Percentiles rank a stretch among this genome's conserved stretches.
Evolutionary conservation across 2,329 filamentous ascomycete species (phyloP).

Genomic region (Paramyrothecium sp.): DNA sequence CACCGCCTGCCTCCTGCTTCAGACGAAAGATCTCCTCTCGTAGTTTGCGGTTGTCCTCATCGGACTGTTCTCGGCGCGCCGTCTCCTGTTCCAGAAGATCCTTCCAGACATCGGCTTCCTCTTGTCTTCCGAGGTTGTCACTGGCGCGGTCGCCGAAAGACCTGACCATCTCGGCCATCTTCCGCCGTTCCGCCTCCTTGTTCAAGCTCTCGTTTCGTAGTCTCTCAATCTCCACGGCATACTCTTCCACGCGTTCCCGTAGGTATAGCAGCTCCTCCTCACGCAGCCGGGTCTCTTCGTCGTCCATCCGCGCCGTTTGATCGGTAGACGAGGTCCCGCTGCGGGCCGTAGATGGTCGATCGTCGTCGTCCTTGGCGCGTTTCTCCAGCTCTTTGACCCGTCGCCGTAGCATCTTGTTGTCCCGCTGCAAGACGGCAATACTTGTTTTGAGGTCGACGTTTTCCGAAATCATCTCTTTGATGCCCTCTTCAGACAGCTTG

Average conservation of each 20-base stretch:
- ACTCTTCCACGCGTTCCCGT: slow-evolving; percentile 81
- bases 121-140: slow-evolving; percentile 52
- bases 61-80: slow-evolving; percentile 80
- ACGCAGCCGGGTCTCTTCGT: slow-evolving; percentile 63
- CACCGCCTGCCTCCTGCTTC: slow-evolving; percentile 52
- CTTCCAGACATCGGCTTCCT: slow-evolving; percentile 85
- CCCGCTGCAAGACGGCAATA: slow-evolving; percentile 83
- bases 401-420: slow-evolving; percentile 79
- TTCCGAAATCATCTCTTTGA: slow-evolving; percentile 97
- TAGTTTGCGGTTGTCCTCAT: slow-evolving; percentile 82
- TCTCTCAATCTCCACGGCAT: slow-evolving; percentile 79
- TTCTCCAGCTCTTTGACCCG: slow-evolving; percentile 86
- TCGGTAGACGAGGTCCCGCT: slow-evolving; percentile 58
- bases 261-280: slow-evolving; percentile 86
- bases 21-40: slow-evolving; percentile 81
- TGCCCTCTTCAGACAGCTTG: slow-evolving; percentile 89
- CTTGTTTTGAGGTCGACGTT: slow-evolving; percentile 95
- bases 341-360: slow-evolving; percentile 58
- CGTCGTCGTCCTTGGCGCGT: slow-evolving; percentile 66
- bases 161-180: slow-evolving; percentile 76
- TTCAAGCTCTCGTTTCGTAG: slow-evolving; percentile 74
- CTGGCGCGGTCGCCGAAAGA: slow-evolving; percentile 48
- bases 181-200: slow-evolving; percentile 82
- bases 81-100: slow-evolving; percentile 92
- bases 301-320: slow-evolving; percentile 52